A percentile compares a stretch with the other conserved stretches of the same genome.
phyloP scores from a whole-genome alignment of 805 yeast species.

The Ogataea populi-albae region DNA sequence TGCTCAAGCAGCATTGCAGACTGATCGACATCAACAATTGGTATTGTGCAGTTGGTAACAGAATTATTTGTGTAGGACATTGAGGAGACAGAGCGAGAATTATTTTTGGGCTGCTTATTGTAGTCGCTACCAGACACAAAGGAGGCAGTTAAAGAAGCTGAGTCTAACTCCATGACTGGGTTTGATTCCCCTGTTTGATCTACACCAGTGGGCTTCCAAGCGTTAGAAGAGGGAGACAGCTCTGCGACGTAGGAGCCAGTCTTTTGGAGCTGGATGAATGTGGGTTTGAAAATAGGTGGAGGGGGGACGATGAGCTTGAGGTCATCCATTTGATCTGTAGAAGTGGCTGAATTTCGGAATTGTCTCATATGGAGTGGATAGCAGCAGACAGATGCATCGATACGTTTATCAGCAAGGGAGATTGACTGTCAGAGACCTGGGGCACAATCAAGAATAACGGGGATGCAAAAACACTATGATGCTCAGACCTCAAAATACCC shows the following conservation, averaged over 20 bases:
- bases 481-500: too few species aligned
- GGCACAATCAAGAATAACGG: too few species aligned
- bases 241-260: slow-evolving; percentile 1
- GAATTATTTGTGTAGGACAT: slow-evolving; percentile 26
- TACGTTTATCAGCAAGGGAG: too few species aligned
- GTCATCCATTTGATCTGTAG: slow-evolving; percentile 3
- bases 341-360: neutral
- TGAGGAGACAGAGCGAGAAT: slow-evolving; percentile 34
- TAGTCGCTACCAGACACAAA: slow-evolving; percentile 30
- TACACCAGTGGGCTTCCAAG: neutral
- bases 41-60: too few species aligned
- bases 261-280: slow-evolving; percentile 43
- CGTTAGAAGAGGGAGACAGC: neutral
- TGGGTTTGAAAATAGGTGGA: slow-evolving; percentile 47
- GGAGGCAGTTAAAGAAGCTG: slow-evolving; percentile 31
- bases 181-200: slow-evolving; percentile 1
- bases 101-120: slow-evolving; percentile 20
- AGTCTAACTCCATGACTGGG: slow-evolving; percentile 11
- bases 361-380: neutral
- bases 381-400: too few species aligned
- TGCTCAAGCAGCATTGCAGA: slow-evolving; percentile 2
- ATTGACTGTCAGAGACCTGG: too few species aligned
- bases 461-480: too few species aligned
- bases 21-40: too few species aligned
- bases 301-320: slow-evolving; percentile 36